Evolutionary conservation across 2,329 filamentous ascomycete genomes (phyloP).

Genomic region (Xylaria sp.): DNA sequence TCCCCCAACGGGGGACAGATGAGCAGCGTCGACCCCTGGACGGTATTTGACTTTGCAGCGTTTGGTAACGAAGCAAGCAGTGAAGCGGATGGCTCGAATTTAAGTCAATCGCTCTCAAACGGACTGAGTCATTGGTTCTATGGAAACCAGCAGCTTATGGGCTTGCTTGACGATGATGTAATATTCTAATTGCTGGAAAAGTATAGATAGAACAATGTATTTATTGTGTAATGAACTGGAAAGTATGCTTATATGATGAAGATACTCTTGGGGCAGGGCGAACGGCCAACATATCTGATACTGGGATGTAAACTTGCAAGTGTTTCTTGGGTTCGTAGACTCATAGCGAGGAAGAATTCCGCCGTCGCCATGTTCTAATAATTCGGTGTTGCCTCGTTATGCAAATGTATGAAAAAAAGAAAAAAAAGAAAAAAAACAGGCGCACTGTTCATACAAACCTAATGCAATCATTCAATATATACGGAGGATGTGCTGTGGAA

Average conservation of each 20-base stretch:
- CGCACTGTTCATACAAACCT: conserved; percentile 13
- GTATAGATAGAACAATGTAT: background rate
- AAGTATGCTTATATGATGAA: background rate
- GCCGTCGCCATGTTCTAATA: conserved; percentile 1
- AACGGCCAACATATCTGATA: background rate
- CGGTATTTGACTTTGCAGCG: conserved; percentile 31
- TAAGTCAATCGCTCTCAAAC: background rate
- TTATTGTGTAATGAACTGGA: background rate
- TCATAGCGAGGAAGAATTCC: background rate
- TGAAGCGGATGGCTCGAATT: background rate
- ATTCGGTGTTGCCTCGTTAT: conserved; percentile 14
- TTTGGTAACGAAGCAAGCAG: conserved; percentile 20
- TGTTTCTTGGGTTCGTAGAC: background rate
- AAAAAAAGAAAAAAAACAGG: conserved; percentile 2
- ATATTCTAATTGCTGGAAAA: conserved; percentile 29
- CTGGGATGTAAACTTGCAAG: background rate
- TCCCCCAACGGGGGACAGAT: background rate
- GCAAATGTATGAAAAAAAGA: conserved; percentile 7
- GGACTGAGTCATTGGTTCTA: conserved; percentile 43
- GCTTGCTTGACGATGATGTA: conserved; percentile 38
- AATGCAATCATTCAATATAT: conserved; percentile 3
- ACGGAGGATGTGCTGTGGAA: background rate
- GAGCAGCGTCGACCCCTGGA: conserved; percentile 16
- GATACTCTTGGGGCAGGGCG: background rate
- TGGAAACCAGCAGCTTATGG: conserved; percentile 44